Conservation (phyloP, 2,329 filamentous ascomycete species). For the Bipolaris zeicola region DNA sequence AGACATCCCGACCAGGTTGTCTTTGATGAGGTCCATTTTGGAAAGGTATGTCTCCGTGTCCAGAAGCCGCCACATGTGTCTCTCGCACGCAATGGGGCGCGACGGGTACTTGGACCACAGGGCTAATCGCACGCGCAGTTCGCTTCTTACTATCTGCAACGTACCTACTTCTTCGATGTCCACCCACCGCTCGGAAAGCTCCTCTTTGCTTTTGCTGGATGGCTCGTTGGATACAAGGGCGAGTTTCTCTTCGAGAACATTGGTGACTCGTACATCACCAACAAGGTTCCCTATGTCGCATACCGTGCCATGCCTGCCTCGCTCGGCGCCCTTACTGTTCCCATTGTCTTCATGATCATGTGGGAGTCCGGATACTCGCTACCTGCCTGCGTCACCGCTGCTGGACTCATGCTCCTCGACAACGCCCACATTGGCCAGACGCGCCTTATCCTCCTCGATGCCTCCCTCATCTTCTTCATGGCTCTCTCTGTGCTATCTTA, state of each 20-base stretch:
- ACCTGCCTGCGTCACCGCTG: constrained; percentile 85
- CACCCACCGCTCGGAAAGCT: constrained; percentile 98
- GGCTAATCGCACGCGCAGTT: constrained; percentile 48
- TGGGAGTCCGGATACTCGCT: constrained; percentile 99
- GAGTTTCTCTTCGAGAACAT: constrained; percentile 99
- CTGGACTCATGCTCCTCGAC: constrained; percentile 88
- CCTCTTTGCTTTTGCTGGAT: constrained; percentile 94
- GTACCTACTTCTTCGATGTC: constrained; percentile 99
- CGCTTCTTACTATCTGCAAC: constrained; percentile 80
- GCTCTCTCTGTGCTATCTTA: constrained; percentile 92
- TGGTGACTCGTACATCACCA: constrained; percentile 94
- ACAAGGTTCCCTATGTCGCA: constrained; percentile 96
- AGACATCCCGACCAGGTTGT: constrained; percentile 95
- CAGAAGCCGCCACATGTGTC: not conserved
- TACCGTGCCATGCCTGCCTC: constrained; percentile 92
- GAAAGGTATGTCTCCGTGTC: constrained; percentile 73
- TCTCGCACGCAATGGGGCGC: not conserved
- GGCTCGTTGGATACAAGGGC: constrained; percentile 96
- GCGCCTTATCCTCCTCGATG: constrained; percentile 90
- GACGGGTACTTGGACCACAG: not conserved
- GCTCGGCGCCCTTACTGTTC: constrained; percentile 88
- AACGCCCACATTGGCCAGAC: constrained; percentile 98
- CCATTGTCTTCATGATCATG: constrained; percentile 97
- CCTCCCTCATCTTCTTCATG: constrained; percentile 94
- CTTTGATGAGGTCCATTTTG: constrained; percentile 99